Conservation (phyloP, 768 basidiomycete genomes). For the Artomyces pyxidatus region DNA sequence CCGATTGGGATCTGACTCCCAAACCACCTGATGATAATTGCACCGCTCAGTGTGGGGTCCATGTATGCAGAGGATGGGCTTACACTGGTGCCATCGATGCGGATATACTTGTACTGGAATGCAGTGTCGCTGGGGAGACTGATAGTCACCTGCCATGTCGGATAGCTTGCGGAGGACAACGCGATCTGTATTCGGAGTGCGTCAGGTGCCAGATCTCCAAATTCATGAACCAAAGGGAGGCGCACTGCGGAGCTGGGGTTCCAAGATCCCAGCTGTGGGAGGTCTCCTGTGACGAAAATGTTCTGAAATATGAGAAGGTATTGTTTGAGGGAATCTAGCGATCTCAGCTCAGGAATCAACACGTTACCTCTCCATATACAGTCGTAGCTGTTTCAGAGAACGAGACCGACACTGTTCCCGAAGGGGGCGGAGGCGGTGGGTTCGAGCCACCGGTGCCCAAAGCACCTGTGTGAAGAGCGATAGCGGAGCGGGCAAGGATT, state of each 20-base stretch:
- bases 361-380: slow-evolving; percentile 47
- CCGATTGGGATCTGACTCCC: slow-evolving; percentile 59
- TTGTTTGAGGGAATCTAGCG: too few species aligned
- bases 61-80: slow-evolving; percentile 15
- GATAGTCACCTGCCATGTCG: slow-evolving; percentile 45
- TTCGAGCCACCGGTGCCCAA: neutral
- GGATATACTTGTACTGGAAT: slow-evolving; percentile 57
- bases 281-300: slow-evolving; percentile 50
- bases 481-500: slow-evolving; percentile 18
- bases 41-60: too few species aligned
- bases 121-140: slow-evolving; percentile 39
- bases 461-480: slow-evolving; percentile 19
- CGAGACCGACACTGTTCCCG: slow-evolving; percentile 4
- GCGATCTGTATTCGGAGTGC: slow-evolving; percentile 31
- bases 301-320: too few species aligned
- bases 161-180: slow-evolving; percentile 43
- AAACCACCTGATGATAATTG: slow-evolving; percentile 25
- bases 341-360: too few species aligned
- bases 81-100: slow-evolving; percentile 43
- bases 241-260: slow-evolving; percentile 37
- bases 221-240: neutral
- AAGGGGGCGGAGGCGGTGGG: neutral
- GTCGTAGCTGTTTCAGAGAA: slow-evolving; percentile 52
- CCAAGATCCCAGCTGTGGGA: slow-evolving; percentile 49
- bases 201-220: neutral